Conservation (phyloP, 2,329 filamentous ascomycete genomes). For the Incumbomyces lentus region DNA sequence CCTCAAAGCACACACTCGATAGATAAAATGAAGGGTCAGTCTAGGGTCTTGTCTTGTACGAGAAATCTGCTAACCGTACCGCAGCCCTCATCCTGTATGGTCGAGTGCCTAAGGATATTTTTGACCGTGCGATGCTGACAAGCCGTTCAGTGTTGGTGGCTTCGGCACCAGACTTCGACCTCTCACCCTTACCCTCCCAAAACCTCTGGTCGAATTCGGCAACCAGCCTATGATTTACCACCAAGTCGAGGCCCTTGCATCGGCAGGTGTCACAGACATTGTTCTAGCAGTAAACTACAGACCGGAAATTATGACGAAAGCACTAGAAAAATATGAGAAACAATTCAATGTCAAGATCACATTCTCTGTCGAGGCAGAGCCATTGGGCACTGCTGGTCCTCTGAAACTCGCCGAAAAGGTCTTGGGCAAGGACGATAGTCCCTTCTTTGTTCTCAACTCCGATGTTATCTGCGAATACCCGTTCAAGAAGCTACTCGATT, state of each 20-base stretch:
- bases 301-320: conserved; percentile 93
- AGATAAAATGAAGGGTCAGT: conserved; percentile 35
- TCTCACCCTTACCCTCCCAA: conserved; percentile 91
- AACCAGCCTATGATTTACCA: conserved; percentile 99
- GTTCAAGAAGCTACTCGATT: conserved; percentile 77
- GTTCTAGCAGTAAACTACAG: conserved; percentile 98
- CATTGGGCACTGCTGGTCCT: conserved; percentile 86
- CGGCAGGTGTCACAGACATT: conserved; percentile 90
- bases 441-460: conserved; percentile 97
- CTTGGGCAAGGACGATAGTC: conserved; percentile 81
- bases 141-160: conserved; percentile 96
- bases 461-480: conserved; percentile 98
- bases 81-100: conserved; percentile 19
- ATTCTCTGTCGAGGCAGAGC: conserved; percentile 93
- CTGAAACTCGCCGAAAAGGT: conserved; percentile 91
- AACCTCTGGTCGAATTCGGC: conserved; percentile 93
- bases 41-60: conserved; percentile 8
- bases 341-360: conserved; percentile 90
- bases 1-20: not conserved
- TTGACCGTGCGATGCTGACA: conserved; percentile 31
- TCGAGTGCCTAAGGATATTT: conserved; percentile 8
- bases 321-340: conserved; percentile 87
- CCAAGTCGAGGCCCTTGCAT: conserved; percentile 89
- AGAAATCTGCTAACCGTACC: conserved; percentile 4
- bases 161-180: conserved; percentile 96